A percentile compares a stretch with the other conserved stretches of the same genome.
These are phyloP conservation scores for Begonia fuchsioides DNA, from an alignment of 306 rosid genomes.

Conservation along the genomic window DNA sequence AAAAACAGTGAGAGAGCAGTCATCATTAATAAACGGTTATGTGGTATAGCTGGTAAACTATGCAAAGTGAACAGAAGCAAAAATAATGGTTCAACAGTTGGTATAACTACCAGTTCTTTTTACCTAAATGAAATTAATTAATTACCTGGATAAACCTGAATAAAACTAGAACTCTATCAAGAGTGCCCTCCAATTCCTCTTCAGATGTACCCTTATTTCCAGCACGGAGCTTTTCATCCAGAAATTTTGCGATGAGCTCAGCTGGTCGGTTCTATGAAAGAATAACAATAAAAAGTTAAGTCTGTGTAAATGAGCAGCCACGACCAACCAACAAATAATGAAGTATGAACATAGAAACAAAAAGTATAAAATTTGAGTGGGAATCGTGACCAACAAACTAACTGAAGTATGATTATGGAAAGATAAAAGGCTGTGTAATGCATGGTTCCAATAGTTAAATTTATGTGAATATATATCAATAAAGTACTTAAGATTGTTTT, in stretches of 20 bases:
- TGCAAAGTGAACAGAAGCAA: constrained; percentile 1
- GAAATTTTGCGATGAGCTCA: constrained; percentile 88
- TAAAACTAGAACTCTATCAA: constrained; percentile 84
- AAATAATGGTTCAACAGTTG: constrained; percentile 1
- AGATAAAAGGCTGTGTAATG: neutral
- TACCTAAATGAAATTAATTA: constrained; percentile 1
- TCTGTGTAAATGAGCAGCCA: too few species aligned
- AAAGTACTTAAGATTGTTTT: too few species aligned
- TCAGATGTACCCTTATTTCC: constrained; percentile 99
- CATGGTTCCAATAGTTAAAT: too few species aligned
- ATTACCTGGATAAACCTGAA: constrained; percentile 96
- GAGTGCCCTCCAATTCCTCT: constrained; percentile 94
- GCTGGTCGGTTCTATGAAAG: constrained; percentile 89
- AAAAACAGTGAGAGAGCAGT: constrained; percentile 5
- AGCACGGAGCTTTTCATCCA: constrained; percentile 98
- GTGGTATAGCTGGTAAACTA: too few species aligned
- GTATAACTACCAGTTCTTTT: neutral
- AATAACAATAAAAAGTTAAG: too few species aligned
- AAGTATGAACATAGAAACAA: neutral
- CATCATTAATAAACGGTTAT: too few species aligned
- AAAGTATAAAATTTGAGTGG: neutral
- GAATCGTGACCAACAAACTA: neutral
- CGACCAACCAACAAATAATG: too few species aligned
- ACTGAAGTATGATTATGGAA: neutral
- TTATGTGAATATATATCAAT: too few species aligned